These are phyloP conservation scores for Aspergillus quadrilineatus DNA, from an alignment of 2,329 filamentous ascomycete species.

Conservation along the genomic window DNA sequence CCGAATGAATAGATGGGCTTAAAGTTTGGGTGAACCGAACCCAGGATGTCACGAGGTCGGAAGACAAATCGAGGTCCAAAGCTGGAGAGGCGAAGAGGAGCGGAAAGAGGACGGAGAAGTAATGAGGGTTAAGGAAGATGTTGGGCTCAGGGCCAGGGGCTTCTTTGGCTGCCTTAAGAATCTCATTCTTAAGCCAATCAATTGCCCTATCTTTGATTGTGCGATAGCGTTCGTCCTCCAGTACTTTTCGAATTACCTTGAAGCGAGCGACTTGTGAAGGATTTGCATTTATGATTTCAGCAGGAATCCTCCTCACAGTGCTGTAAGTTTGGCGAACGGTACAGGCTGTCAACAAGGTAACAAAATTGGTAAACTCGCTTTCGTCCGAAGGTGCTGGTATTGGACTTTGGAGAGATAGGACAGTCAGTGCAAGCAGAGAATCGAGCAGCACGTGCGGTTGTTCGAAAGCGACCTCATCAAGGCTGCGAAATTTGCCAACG, in stretches of 20 bases:
- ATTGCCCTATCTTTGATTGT: conserved; percentile 59
- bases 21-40: conserved; percentile 52
- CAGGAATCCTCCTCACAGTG: conserved; percentile 39
- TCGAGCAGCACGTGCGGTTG: conserved; percentile 56
- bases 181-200: conserved; percentile 61
- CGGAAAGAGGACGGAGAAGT: conserved; percentile 47
- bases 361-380: conserved; percentile 53
- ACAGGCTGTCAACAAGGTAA: conserved; percentile 48
- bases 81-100: conserved; percentile 52
- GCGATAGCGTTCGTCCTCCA: conserved; percentile 55
- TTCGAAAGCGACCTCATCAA: conserved; percentile 40
- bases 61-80: conserved; percentile 40
- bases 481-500: conserved; percentile 44
- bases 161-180: conserved; percentile 46
- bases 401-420: conserved; percentile 50
- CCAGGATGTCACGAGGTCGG: conserved; percentile 42
- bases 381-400: conserved; percentile 49
- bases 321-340: conserved; percentile 36
- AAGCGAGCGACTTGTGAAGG: conserved; percentile 53
- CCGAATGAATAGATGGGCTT: conserved; percentile 52
- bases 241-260: conserved; percentile 55
- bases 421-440: conserved; percentile 52
- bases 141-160: conserved; percentile 20
- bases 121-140: conserved; percentile 38
- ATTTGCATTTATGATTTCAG: conserved; percentile 50